Base-by-base conservation (phyloP, 2,329 filamentous ascomycete species). In the Xylariaceae sp. region DNA sequence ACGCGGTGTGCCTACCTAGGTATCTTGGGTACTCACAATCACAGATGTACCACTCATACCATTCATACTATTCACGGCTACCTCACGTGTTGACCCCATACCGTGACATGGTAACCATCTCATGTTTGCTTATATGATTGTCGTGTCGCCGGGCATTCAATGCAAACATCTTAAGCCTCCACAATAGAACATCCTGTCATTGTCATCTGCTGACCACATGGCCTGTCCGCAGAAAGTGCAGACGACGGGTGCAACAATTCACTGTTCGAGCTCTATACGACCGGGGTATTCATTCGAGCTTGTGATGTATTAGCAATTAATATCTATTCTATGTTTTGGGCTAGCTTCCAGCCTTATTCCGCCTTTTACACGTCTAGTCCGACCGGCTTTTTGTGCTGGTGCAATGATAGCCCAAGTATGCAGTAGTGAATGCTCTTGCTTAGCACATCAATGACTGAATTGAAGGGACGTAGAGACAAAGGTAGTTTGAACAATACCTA, bases 301-400 rank as follows among this genome's bases (percentile, higher is more conserved):
- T 46, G 40, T 53, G 14, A 50, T 53, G 53, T 59, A 69, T 69
- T 69, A 69, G 59, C 55, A 61, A 69, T 69, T 69, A 68, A 34
- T 65, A 65, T 65, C 43, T 62, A 58, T 46, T 66, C 58, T 61
- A 63, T 56, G n/a, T 44, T 43, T 24, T 43, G n/a, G 19, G 26
- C 11, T 41, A 28, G 14, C 36, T 48, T 33, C 34, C 17, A 8
- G 19, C 28, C 40, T 24, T 28, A n/a, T 51, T 24, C 45, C 5
- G 11, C 48, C 23, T 43, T 43, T 23, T 46, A 49, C 41, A 53
- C 55, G 21, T 23, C 19, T 26, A 34, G 43, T 41, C 17, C 26
- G 21, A 44, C 47, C 34, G 3, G 23, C 23, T 21, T 21, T 28
- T 21, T 52, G 28, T 34, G 28, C 36, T 23, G 31, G 28, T 33